phyloP scores from a whole-genome alignment of 495 filamentous ascomycete species.

The Evernia prunastri region DNA sequence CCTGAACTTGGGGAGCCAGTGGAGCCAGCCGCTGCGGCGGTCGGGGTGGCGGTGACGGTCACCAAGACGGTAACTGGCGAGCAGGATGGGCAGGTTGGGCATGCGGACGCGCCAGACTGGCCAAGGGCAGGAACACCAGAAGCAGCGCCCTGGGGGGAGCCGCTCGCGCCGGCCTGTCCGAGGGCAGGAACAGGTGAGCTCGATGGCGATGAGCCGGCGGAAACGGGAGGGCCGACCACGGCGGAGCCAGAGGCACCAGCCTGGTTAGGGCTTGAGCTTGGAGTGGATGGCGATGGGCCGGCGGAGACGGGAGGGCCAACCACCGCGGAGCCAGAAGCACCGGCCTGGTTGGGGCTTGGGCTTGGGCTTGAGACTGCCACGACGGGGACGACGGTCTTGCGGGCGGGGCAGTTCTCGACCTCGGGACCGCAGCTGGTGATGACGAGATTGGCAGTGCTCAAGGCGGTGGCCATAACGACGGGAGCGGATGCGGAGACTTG shows the following conservation, averaged over 20 bases:
- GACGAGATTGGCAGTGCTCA: conserved; percentile 48
- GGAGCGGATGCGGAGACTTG: conserved; percentile 6
- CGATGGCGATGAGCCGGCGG: no score
- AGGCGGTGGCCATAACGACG: conserved; percentile 40
- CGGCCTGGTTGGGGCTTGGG: conserved; percentile 7
- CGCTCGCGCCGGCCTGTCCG: conserved; percentile 24
- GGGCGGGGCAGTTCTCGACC: conserved; percentile 36
- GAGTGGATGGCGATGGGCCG: conserved; percentile 5
- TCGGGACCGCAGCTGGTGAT: conserved; percentile 55
- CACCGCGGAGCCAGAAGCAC: background rate
- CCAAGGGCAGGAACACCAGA: background rate
- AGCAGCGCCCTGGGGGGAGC: conserved; percentile 11
- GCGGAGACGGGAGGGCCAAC: conserved; percentile 22
- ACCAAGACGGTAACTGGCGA: conserved; percentile 20
- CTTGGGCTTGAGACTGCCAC: no score
- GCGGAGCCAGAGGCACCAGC: conserved; percentile 13
- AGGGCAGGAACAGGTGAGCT: conserved; percentile 3
- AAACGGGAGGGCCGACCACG: conserved; percentile 1
- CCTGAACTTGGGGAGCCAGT: conserved; percentile 15
- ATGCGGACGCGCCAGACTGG: conserved; percentile 11
- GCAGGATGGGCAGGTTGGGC: conserved; percentile 17
- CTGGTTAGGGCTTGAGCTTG: conserved; percentile 23
- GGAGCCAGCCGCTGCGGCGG: conserved; percentile 18
- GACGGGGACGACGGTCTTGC: conserved; percentile 19
- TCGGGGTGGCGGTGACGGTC: conserved; percentile 23